Base-by-base conservation (phyloP, 2,329 filamentous ascomycete species). In the Colletotrichum eleusines region DNA sequence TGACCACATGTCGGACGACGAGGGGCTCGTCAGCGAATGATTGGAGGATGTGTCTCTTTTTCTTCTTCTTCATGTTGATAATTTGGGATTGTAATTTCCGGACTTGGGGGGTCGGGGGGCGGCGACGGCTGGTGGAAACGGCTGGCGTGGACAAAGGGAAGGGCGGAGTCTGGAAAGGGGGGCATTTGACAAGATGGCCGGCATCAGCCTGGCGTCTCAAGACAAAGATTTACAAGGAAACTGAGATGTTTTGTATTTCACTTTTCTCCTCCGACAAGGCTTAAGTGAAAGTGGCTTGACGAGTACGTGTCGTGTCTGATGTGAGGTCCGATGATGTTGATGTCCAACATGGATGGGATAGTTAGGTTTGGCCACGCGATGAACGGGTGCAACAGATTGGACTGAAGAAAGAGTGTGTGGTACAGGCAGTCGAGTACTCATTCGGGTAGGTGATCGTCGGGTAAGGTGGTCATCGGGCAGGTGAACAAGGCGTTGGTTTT, bases 171-270 rank as follows among this genome's bases (percentile, higher is more conserved):
- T n/a, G n/a, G n/a, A n/a, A 60, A 46, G 66, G 67, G 50, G 9
- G 60, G 66, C 69, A 72, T 70, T 71, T 70, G 69, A 65, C 69
- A 72, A 65, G 65, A 72, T 72, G 70, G 66, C 69, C 69, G 65
- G 69, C 69, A 72, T 72, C 51, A 66, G 66, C 57, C 64, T 65
- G 65, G 66, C 66, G 69, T 65, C 66, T 55, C 40, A 65, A 60
- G 57, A 71, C 68, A 71, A n/a, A n/a, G 11, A 64, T 68, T 53
- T 68, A 68, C 44, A 68, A 68, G 68, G 68, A 58, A 71, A 68
- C 46, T 59, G 64, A 61, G 46, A 58, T 65, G 44, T 63, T 63
- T 53, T 40, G 60, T 61, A 61, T 46, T 50, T 61, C 58, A 38
- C 44, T 64, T 20, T 35, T 28, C 23, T 58, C n/a, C n/a, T 58